Conservation (phyloP, 108 stramenopile genomes). For the Fragilaria radians region DNA sequence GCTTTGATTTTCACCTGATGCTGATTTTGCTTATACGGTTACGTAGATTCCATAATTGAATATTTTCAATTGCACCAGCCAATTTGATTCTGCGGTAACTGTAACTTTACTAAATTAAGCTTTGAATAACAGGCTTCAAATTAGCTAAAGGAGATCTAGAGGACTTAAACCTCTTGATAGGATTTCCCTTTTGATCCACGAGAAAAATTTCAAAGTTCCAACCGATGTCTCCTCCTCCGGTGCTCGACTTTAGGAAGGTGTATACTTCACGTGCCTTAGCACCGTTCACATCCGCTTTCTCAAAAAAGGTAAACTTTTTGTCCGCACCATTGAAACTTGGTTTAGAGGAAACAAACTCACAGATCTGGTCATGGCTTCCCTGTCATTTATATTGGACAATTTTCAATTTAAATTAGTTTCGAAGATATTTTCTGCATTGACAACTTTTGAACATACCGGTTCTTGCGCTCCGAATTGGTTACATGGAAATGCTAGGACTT, state of each 20-base stretch:
- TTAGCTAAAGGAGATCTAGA: constrained; percentile 34
- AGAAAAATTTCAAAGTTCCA: constrained; percentile 60
- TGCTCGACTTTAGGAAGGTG: constrained; percentile 48
- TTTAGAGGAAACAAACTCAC: constrained; percentile 37
- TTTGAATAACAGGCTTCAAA: constrained; percentile 52
- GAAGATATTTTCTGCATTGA: too few species aligned
- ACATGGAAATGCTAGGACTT: constrained; percentile 77
- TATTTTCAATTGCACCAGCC: too few species aligned
- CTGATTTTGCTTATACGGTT: too few species aligned
- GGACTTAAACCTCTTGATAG: constrained; percentile 47
- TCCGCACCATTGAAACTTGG: constrained; percentile 25
- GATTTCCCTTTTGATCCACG: constrained; percentile 62
- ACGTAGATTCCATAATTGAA: too few species aligned
- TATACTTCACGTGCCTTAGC: constrained; percentile 63
- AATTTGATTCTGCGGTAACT: too few species aligned
- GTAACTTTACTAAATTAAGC: constrained; percentile 34
- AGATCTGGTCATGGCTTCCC: constrained; percentile 58
- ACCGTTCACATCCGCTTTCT: constrained; percentile 76
- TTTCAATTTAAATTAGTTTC: too few species aligned
- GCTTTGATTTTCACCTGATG: too few species aligned
- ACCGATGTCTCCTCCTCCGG: constrained; percentile 56
- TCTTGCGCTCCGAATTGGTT: constrained; percentile 78
- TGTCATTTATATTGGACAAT: background rate
- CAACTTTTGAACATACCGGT: constrained; percentile 50
- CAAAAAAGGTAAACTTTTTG: constrained; percentile 61